These are phyloP conservation scores for Mortierella sp. DNA, from an alignment of 371 early-diverging fungal genomes.

Conservation along the genomic window DNA sequence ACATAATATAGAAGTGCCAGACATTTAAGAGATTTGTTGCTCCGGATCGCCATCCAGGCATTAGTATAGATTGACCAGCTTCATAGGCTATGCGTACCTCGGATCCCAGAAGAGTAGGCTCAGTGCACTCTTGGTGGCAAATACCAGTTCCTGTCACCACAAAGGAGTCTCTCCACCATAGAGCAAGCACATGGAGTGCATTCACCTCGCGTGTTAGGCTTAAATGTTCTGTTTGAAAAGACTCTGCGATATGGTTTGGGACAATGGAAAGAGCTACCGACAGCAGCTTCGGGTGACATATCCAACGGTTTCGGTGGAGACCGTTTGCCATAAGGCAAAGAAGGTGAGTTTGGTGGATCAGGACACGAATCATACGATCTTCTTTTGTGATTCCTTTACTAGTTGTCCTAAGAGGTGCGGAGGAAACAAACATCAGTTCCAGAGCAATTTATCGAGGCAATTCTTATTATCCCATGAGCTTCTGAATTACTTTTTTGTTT, in stretches of 20 bases:
- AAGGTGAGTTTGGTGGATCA: conserved; percentile 60
- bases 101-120: conserved; percentile 42
- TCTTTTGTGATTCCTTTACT: conserved; percentile 53
- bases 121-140: conserved; percentile 46
- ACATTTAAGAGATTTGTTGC: background rate
- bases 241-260: conserved; percentile 29
- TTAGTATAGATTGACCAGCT: no score
- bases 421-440: background rate
- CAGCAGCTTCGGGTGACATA: conserved; percentile 51
- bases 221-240: conserved; percentile 7
- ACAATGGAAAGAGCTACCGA: conserved; percentile 39
- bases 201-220: conserved; percentile 27
- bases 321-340: conserved; percentile 57
- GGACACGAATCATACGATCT: conserved; percentile 54
- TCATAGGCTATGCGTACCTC: conserved; percentile 23
- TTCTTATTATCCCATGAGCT: background rate
- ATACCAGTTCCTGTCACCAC: conserved; percentile 58
- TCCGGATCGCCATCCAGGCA: background rate
- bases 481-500: conserved; percentile 29
- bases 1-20: background rate
- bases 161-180: conserved; percentile 69
- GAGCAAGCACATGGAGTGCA: conserved; percentile 60
- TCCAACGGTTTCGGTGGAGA: conserved; percentile 57
- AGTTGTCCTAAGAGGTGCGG: conserved; percentile 5
- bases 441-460: background rate